Percentiles rank a stretch among this genome's conserved stretches.
Evolutionary conservation across 2,329 filamentous ascomycete species (phyloP).

Genomic region (Blastomyces percursus): DNA sequence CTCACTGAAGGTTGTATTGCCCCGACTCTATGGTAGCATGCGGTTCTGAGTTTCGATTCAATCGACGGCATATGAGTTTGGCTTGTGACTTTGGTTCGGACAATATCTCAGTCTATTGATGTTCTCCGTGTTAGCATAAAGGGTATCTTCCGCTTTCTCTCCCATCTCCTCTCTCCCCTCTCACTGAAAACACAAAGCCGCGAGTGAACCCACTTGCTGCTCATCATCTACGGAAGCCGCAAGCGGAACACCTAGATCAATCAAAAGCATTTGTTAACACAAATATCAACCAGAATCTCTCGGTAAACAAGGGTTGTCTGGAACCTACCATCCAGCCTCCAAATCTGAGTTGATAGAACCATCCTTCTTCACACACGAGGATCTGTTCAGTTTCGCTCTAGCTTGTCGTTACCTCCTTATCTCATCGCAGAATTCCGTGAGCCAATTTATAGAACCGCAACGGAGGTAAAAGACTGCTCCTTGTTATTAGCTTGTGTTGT

Average conservation of each 20-base stretch:
- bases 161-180: background rate
- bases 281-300: background rate
- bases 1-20: constrained; percentile 74
- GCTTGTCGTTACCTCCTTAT: background rate
- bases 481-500: background rate
- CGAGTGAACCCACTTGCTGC: constrained; percentile 48
- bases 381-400: background rate
- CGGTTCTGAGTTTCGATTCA: constrained; percentile 78
- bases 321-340: constrained; percentile 70
- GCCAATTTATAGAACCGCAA: background rate
- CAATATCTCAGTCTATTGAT: constrained; percentile 42
- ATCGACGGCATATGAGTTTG: constrained; percentile 76
- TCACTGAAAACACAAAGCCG: background rate
- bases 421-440: background rate
- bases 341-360: constrained; percentile 91
- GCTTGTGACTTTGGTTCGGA: constrained; percentile 81
- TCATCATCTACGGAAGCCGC: constrained; percentile 95
- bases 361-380: constrained; percentile 36
- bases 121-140: background rate
- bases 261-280: constrained; percentile 1
- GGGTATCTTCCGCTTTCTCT: background rate
- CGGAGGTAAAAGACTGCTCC: background rate
- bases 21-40: constrained; percentile 88
- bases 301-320: constrained; percentile 5
- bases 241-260: constrained; percentile 67